Conservation (phyloP, 2,329 filamentous ascomycete species). For the Dactylellina cionopaga region DNA sequence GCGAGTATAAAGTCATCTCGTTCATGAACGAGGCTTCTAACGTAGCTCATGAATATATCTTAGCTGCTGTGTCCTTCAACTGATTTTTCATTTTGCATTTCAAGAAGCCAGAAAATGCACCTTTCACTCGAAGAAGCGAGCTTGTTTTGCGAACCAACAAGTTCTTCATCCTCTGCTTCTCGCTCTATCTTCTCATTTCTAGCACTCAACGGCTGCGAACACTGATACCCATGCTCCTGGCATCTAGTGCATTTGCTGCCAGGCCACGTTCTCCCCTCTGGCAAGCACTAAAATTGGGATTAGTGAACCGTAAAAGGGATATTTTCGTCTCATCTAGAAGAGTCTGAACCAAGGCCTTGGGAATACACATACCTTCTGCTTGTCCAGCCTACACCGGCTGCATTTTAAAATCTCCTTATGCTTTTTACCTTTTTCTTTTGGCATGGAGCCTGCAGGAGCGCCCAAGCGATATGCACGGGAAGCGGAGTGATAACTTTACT, state of each 20-base stretch:
- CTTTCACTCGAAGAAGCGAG: conserved; percentile 38
- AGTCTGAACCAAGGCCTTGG: conserved; percentile 24
- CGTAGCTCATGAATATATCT: conserved; percentile 20
- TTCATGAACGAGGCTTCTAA: conserved; percentile 46
- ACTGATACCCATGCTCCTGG: conserved; percentile 52
- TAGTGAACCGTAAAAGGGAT: conserved; percentile 19
- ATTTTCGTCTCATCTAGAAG: conserved; percentile 23
- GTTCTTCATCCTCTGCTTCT: conserved; percentile 49
- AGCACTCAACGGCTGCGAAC: conserved; percentile 51
- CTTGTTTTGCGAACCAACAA: conserved; percentile 25
- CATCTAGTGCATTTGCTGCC: conserved; percentile 51
- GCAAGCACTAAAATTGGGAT: conserved; percentile 46
- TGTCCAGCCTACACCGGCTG: conserved; percentile 49
- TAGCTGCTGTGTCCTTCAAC: conserved; percentile 28
- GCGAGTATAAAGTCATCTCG: conserved; percentile 44
- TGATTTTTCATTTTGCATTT: conserved; percentile 1
- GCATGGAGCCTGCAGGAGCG: conserved; percentile 46
- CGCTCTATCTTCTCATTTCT: conserved; percentile 53
- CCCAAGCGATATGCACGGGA: conserved; percentile 46
- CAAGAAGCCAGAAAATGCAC: conserved; percentile 27
- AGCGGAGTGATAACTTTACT: conserved; percentile 42
- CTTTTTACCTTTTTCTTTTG: conserved; percentile 53
- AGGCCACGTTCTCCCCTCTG: conserved; percentile 51
- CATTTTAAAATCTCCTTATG: conserved; percentile 54
- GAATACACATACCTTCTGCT: conserved; percentile 51